phyloP scores from a whole-genome alignment of 768 basidiomycete genomes.

The Leccinellum albellum region DNA sequence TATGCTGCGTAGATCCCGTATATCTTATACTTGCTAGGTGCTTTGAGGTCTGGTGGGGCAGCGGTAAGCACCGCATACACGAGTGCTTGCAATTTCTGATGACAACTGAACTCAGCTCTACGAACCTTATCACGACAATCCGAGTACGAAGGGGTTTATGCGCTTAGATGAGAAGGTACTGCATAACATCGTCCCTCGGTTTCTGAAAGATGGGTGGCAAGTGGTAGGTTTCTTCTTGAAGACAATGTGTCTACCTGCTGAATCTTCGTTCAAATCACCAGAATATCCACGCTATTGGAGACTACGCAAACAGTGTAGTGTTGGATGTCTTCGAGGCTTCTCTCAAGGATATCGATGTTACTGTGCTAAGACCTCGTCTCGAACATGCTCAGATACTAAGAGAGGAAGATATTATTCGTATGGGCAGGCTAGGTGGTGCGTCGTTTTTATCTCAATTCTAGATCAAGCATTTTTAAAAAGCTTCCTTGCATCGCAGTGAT shows the following conservation, averaged over 20 bases:
- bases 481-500: constrained; percentile 52
- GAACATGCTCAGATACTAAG: constrained; percentile 92
- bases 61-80: constrained; percentile 48
- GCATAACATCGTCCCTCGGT: constrained; percentile 59
- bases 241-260: neutral
- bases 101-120: constrained; percentile 42
- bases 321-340: constrained; percentile 78
- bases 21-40: constrained; percentile 46
- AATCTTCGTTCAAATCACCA: constrained; percentile 26
- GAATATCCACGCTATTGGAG: constrained; percentile 88
- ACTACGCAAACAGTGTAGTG: constrained; percentile 82
- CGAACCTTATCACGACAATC: constrained; percentile 80
- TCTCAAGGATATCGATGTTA: constrained; percentile 55
- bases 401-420: constrained; percentile 66
- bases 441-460: neutral
- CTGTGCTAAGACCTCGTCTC: constrained; percentile 68
- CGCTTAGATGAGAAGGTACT: constrained; percentile 61
- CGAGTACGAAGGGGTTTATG: constrained; percentile 74
- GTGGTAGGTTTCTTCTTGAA: constrained; percentile 52
- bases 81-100: neutral
- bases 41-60: constrained; percentile 85
- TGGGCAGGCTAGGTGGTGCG: constrained; percentile 76
- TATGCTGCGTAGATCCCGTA: neutral
- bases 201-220: constrained; percentile 84
- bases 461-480: neutral